These are phyloP conservation scores for Daedaleopsis sinensis DNA, from an alignment of 768 basidiomycete genomes.

Conservation along the genomic window DNA sequence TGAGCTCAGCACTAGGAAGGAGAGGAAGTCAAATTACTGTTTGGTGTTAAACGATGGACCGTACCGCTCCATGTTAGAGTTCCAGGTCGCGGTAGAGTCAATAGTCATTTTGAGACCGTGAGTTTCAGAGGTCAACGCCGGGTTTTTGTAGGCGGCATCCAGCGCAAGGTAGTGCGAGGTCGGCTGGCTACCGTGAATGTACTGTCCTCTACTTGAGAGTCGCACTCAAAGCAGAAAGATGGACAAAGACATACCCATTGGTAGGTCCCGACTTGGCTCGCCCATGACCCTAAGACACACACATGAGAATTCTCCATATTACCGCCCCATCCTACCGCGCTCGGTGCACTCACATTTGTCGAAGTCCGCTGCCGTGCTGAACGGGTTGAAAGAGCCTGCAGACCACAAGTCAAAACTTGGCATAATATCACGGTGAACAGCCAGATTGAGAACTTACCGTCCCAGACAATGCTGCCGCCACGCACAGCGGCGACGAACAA, in stretches of 20 bases:
- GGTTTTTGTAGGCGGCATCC: conserved; percentile 57
- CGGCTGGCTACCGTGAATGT: conserved; percentile 56
- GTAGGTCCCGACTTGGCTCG: conserved; percentile 54
- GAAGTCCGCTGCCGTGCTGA: conserved; percentile 47
- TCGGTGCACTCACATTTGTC: conserved; percentile 46
- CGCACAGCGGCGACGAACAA: conserved; percentile 32
- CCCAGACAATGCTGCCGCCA: conserved; percentile 59
- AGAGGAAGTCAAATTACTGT: background rate
- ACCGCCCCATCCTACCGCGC: no score
- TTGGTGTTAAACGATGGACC: conserved; percentile 12
- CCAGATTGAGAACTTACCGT: conserved; percentile 32
- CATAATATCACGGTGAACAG: no score
- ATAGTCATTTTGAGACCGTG: conserved; percentile 59
- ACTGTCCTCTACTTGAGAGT: conserved; percentile 22
- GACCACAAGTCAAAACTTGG: background rate
- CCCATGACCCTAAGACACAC: conserved; percentile 51
- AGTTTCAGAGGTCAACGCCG: conserved; percentile 51
- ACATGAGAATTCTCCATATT: background rate
- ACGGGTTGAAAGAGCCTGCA: conserved; percentile 47
- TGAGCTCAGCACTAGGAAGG: conserved; percentile 30
- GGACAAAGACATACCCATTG: conserved; percentile 49
- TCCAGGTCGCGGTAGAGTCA: conserved; percentile 57
- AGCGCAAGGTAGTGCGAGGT: conserved; percentile 58
- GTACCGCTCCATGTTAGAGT: conserved; percentile 46
- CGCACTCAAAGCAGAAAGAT: no score